Percentiles rank a stretch among this genome's conserved stretches.
phyloP scores from a whole-genome alignment of 1,284 basidiomycete species.

The Neolentinus lepideus region DNA sequence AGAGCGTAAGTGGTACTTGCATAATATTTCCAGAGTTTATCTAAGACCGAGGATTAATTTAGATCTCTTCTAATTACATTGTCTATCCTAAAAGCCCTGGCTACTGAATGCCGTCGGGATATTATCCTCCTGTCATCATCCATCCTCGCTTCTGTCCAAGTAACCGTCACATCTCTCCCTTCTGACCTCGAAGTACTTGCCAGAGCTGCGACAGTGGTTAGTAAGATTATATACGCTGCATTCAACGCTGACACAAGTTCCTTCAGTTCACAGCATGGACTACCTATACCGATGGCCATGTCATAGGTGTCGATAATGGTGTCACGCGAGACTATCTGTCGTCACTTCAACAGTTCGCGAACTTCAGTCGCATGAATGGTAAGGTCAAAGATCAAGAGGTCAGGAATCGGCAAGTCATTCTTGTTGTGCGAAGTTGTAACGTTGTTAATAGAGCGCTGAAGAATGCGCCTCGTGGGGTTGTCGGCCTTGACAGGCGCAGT shows the following conservation, averaged over 20 bases:
- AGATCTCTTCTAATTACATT: constrained; percentile 86
- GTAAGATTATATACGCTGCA: constrained; percentile 21
- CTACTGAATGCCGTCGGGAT: constrained; percentile 87
- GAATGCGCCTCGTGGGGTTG: constrained; percentile 81
- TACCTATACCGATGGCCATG: constrained; percentile 83
- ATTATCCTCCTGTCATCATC: constrained; percentile 77
- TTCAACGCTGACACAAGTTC: neutral
- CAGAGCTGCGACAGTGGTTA: constrained; percentile 75
- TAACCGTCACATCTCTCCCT: constrained; percentile 55
- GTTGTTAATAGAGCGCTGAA: constrained; percentile 22
- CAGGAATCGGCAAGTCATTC: constrained; percentile 51
- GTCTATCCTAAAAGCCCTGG: constrained; percentile 77
- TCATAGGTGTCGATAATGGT: constrained; percentile 70
- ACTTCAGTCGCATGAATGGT: constrained; percentile 43
- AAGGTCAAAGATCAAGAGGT: constrained; percentile 50
- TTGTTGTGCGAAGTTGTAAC: constrained; percentile 2
- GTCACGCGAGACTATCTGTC: constrained; percentile 70
- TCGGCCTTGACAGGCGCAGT: constrained; percentile 78
- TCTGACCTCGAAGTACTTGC: constrained; percentile 82
- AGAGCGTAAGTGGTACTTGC: constrained; percentile 61
- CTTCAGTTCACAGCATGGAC: constrained; percentile 84
- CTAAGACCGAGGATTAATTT: constrained; percentile 6
- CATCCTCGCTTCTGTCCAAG: constrained; percentile 70
- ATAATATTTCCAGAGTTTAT: constrained; percentile 5
- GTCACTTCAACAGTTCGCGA: constrained; percentile 63